phyloP scores from a whole-genome alignment of 345 rosid species.

The Raphanus sativus region DNA sequence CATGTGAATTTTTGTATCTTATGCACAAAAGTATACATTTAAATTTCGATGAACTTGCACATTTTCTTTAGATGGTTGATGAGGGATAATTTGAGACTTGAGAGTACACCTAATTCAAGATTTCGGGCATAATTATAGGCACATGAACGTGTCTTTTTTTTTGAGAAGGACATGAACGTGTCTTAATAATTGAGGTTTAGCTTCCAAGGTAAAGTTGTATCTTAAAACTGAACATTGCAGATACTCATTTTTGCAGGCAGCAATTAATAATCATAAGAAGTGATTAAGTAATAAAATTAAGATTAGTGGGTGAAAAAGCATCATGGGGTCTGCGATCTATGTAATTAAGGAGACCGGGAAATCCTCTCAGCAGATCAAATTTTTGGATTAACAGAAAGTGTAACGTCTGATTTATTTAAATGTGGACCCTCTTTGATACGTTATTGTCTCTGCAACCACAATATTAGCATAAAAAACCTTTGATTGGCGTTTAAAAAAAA shows the following conservation, averaged over 20 bases:
- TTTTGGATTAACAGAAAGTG: constrained; percentile 8
- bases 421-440: constrained; percentile 35
- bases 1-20: neutral
- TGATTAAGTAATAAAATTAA: neutral
- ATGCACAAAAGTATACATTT: neutral
- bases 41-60: neutral
- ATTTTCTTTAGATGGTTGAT: neutral
- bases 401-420: constrained; percentile 9
- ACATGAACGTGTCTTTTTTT: constrained; percentile 26
- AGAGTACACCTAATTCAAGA: constrained; percentile 10
- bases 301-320: constrained; percentile 33
- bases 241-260: constrained; percentile 31
- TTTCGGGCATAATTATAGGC: constrained; percentile 8
- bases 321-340: constrained; percentile 35
- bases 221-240: constrained; percentile 16
- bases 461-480: constrained; percentile 1
- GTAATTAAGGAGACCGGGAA: constrained; percentile 15
- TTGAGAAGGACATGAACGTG: constrained; percentile 21
- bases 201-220: constrained; percentile 29
- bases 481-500: neutral
- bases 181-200: constrained; percentile 30
- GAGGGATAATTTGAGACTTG: neutral
- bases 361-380: constrained; percentile 15
- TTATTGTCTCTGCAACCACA: constrained; percentile 26
- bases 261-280: constrained; percentile 4